phyloP scores from a whole-genome alignment of 169 alveolate species.

The Miamiensis avidus region DNA sequence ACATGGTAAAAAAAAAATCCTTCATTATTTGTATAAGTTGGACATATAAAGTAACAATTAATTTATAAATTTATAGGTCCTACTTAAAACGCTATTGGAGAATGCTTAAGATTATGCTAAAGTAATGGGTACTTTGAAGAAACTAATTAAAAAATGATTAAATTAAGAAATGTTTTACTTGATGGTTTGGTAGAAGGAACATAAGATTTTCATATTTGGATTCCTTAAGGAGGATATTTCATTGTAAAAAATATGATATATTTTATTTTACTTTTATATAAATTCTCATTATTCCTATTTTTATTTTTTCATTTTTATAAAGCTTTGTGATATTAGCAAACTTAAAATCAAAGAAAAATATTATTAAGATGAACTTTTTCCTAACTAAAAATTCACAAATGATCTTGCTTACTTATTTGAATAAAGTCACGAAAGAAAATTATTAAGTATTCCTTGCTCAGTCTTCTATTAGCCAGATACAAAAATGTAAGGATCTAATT shows the following conservation, averaged over 20 bases:
- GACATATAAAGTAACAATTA: constrained; percentile 23
- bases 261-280: no score
- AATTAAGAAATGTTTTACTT: constrained; percentile 43
- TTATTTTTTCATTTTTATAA: no score
- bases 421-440: constrained; percentile 66
- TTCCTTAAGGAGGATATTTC: constrained; percentile 77
- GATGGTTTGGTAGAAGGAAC: constrained; percentile 42
- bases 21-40: constrained; percentile 6
- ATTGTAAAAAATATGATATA: constrained; percentile 7
- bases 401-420: constrained; percentile 78
- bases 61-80: constrained; percentile 10
- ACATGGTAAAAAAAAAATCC: constrained; percentile 47
- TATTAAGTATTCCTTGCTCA: constrained; percentile 70
- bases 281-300: neutral
- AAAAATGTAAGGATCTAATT: constrained; percentile 36
- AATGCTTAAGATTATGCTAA: constrained; percentile 11
- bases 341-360: constrained; percentile 56
- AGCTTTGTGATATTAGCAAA: constrained; percentile 50
- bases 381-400: constrained; percentile 49
- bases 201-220: constrained; percentile 41
- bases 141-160: constrained; percentile 2
- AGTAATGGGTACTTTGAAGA: constrained; percentile 19
- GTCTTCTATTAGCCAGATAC: constrained; percentile 56
- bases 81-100: constrained; percentile 28
- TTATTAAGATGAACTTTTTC: constrained; percentile 26